phyloP scores from a whole-genome alignment of 176 grass and related monocot species.

The Lolium perenne region DNA sequence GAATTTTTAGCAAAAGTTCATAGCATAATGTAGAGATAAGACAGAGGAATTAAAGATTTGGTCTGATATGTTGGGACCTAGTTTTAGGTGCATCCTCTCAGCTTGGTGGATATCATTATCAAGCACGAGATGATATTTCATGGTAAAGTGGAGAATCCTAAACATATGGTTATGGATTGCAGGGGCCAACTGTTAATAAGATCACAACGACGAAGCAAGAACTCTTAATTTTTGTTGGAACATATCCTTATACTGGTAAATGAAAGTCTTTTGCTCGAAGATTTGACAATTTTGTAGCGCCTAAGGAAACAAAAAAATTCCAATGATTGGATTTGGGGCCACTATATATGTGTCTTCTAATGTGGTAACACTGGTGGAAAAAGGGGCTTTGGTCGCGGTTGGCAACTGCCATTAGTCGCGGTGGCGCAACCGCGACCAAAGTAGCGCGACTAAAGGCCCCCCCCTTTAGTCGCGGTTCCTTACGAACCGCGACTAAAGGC shows the following conservation, averaged over 20 bases:
- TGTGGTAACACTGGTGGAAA: too few relatives aligned
- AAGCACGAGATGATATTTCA: constrained; percentile 11
- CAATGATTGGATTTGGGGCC: constrained; percentile 21
- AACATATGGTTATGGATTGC: constrained; percentile 9
- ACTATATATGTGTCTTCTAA: not conserved
- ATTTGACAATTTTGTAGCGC: not conserved
- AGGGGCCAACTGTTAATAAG: constrained; percentile 19
- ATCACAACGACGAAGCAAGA: not conserved
- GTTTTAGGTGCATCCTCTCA: not conserved
- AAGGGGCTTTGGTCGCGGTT: too few relatives aligned
- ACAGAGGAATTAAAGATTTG: not conserved
- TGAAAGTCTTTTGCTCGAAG: not conserved
- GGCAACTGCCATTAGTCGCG: too few relatives aligned
- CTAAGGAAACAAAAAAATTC: not conserved
- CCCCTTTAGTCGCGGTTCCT: too few relatives aligned
- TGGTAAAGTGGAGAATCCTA: constrained; percentile 20
- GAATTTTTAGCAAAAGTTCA: not conserved
- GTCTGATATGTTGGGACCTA: not conserved
- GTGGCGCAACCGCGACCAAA: too few relatives aligned
- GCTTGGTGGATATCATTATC: constrained; percentile 17
- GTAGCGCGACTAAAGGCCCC: too few relatives aligned
- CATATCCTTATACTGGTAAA: not conserved
- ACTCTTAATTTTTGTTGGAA: too few relatives aligned
- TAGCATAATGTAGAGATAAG: not conserved
- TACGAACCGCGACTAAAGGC: too few relatives aligned